Evolutionary conservation across 139 green algal species (phyloP), one percentile per base, ranked within the genome.

Genomic region (Limnomonas spitsbergensis): DNA sequence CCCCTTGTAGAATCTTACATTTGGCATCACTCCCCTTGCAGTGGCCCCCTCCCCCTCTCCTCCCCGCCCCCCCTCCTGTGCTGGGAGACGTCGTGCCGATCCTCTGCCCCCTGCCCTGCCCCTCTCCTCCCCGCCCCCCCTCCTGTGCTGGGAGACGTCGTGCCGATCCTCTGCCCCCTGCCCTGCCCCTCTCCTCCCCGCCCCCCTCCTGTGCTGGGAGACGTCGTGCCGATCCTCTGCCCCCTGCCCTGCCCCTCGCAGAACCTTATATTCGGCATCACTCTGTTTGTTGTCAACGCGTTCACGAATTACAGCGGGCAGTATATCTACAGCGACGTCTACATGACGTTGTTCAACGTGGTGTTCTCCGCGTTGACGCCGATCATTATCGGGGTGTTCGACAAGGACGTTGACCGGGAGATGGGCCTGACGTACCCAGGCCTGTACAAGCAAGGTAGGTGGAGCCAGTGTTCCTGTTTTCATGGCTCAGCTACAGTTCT

Each of bases 231-330:
- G n/a, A n/a, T n/a, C n/a, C n/a, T n/a, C n/a, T n/a, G n/a, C n/a
- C n/a, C n/a, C 47, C 20, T 61, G 47, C 47, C 47, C 47, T 61
- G 84, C 20, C 14, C 20, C 47, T 61, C 47, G 20, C 47, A 61
- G 47, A 97, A 97, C 84, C 75, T 97, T 39, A 77, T 94, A 1
- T 96, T 96, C 77, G 93, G 91, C 29, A 78, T 91, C 37, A 95
- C 88, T 54, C 85, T 95, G 38, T 95, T 94, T 75, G 81, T 80
- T 26, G 93, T 90, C 84, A 94, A 95, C 78, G 84, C 83, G 2
- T 85, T 91, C 53, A 85, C 87, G 29, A 78, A 83, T 29, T 95
- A 93, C 85, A 88, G 78, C 35, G 90, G 90, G 27, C 89, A 92
- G 82, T 84, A 85, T 34, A 90, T 95, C 75, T 95, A 92, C 87